Percentiles rank a stretch among this genome's conserved stretches.
phyloP scores from a whole-genome alignment of 148 eudicot species.

The Limonium bicolor region DNA sequence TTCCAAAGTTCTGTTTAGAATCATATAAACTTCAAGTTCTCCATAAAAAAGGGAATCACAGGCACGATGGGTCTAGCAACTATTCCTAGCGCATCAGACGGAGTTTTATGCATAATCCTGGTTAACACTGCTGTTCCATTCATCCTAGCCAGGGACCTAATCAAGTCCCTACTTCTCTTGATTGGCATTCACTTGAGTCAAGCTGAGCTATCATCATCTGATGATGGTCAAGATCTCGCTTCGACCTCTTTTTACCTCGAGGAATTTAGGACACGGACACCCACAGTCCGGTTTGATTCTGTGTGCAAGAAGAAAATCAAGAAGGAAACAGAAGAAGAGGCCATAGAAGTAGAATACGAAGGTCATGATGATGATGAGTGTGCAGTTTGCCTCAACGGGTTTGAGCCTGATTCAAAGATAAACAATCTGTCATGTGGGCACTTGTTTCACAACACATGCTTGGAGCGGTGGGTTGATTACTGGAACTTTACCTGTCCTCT shows the following conservation, averaged over 20 bases:
- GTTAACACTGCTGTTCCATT: constrained; percentile 31
- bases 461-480: constrained; percentile 35
- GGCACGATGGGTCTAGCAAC: constrained; percentile 39
- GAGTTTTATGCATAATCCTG: constrained; percentile 30
- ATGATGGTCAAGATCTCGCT: constrained; percentile 5
- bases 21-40: too few species aligned
- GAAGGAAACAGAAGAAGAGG: background rate
- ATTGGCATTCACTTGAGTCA: constrained; percentile 25
- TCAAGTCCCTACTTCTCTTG: constrained; percentile 20
- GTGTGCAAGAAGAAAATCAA: constrained; percentile 4
- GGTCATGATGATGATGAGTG: constrained; percentile 35
- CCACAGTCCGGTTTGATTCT: constrained; percentile 22
- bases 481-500: constrained; percentile 44
- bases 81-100: constrained; percentile 32
- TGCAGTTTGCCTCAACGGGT: constrained; percentile 35
- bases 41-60: too few species aligned
- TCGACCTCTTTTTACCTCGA: constrained; percentile 28
- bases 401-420: constrained; percentile 25
- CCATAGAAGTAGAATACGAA: background rate
- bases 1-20: too few species aligned
- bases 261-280: constrained; percentile 25
- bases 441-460: constrained; percentile 27
- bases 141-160: constrained; percentile 18
- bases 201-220: constrained; percentile 16
- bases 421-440: constrained; percentile 31